These are phyloP conservation scores for Pugionium dolabratum DNA, from an alignment of 345 rosid species.

Conservation along the genomic window DNA sequence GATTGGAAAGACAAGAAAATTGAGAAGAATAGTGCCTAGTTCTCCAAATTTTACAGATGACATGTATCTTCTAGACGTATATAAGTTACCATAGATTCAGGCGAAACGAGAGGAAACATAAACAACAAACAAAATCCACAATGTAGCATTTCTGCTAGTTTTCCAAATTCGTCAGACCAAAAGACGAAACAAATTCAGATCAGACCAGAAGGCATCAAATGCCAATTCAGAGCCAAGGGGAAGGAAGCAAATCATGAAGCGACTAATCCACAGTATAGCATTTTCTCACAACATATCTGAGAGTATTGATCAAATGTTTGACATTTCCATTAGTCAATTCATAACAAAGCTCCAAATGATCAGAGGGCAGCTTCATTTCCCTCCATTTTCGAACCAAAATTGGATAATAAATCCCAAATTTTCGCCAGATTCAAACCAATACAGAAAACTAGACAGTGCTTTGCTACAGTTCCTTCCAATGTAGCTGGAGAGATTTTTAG, in stretches of 20 bases:
- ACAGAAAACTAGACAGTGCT: not conserved
- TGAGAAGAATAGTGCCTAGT: not conserved
- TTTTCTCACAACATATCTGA: constrained; percentile 1
- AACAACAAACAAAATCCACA: constrained; percentile 25
- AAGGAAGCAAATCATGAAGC: constrained; percentile 8
- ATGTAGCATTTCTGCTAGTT: constrained; percentile 5
- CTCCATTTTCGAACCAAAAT: not conserved
- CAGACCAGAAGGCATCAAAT: constrained; percentile 9
- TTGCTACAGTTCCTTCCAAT: constrained; percentile 24
- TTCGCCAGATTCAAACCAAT: not conserved
- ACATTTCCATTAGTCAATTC: constrained; percentile 6
- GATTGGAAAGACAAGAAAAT: not conserved
- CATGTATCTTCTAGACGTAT: not conserved
- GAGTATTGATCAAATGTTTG: not conserved
- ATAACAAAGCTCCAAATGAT: not conserved
- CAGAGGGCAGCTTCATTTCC: constrained; percentile 8
- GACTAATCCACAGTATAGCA: constrained; percentile 21
- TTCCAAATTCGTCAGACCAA: not conserved
- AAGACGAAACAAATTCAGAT: not conserved
- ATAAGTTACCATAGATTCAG: not conserved
- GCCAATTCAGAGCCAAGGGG: not conserved
- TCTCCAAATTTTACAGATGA: not conserved
- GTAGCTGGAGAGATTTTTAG: constrained; percentile 14
- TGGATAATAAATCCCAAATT: constrained; percentile 16
- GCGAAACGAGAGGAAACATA: constrained; percentile 1